Conservation (phyloP, 148 eudicot species). For the Rhododendron simsii region DNA sequence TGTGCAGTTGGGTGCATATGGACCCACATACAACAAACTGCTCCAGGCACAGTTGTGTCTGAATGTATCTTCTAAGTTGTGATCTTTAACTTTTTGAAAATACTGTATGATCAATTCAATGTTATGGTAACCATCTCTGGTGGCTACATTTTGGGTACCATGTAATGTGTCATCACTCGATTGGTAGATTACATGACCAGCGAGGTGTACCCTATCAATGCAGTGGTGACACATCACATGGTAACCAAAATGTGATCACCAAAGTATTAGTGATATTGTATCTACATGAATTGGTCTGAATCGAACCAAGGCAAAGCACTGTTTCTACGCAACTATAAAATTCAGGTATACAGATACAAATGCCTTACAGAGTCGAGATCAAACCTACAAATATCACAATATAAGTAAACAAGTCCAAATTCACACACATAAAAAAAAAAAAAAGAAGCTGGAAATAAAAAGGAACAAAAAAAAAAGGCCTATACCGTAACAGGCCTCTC, state of each 20-base stretch:
- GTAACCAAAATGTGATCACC: not conserved
- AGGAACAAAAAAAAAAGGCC: not conserved
- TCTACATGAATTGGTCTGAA: not conserved
- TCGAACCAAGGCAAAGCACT: not conserved
- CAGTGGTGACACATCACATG: no score
- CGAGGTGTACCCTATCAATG: no score
- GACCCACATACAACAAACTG: not conserved
- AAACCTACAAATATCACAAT: not conserved
- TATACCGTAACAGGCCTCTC: conserved; percentile 88
- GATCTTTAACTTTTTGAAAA: not conserved
- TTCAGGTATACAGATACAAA: not conserved
- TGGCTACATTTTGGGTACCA: no score
- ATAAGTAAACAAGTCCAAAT: not conserved
- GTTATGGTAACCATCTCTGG: no score
- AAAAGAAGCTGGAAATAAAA: not conserved
- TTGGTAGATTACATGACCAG: no score
- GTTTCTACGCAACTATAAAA: not conserved
- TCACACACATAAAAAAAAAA: not conserved
- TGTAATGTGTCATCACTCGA: no score
- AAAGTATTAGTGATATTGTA: not conserved
- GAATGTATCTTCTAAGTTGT: not conserved
- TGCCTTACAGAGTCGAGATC: not conserved
- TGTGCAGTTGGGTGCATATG: not conserved
- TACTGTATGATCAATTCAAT: no score
- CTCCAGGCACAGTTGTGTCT: not conserved